Conservation (phyloP, 768 basidiomycete species). For the Pseudohyphozyma bogoriensis region DNA sequence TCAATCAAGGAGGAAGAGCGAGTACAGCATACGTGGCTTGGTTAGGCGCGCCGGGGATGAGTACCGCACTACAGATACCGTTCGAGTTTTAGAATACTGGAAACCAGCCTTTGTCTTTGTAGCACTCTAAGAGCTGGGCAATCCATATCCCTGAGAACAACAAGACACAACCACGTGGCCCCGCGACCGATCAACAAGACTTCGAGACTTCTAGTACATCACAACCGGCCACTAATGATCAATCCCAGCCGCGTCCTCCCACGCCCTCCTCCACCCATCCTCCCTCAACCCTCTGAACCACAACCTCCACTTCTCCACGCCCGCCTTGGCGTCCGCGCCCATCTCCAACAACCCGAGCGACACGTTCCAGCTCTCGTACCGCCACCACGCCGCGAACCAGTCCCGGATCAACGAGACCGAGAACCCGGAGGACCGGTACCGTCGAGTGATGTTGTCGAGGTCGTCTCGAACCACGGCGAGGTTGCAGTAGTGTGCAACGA, state of each 20-base stretch:
- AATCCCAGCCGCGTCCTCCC: conserved; percentile 6
- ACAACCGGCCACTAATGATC: no score
- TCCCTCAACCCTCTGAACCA: conserved; percentile 34
- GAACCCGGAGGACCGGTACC: background rate
- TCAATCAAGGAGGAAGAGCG: no score
- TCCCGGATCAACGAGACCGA: background rate
- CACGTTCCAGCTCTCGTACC: conserved; percentile 27
- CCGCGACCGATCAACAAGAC: no score
- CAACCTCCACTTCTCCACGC: conserved; percentile 32
- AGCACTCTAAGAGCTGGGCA: no score
- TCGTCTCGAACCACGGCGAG: conserved; percentile 42
- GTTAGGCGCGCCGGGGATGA: no score
- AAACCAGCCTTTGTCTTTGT: no score
- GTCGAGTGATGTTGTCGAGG: background rate
- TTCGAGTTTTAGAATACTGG: no score
- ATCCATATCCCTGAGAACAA: no score
- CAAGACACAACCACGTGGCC: no score
- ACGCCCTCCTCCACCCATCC: conserved; percentile 24
- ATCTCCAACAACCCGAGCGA: conserved; percentile 1
- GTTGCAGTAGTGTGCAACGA: conserved; percentile 60
- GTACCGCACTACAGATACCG: no score
- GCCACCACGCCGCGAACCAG: conserved; percentile 27
- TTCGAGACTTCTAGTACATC: no score
- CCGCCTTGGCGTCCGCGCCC: conserved; percentile 32
- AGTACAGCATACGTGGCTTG: no score